A percentile compares a stretch with the other conserved stretches of the same genome.
Evolutionary conservation across 345 rosid species (phyloP).

Genomic region (Orychophragmus violaceus): DNA sequence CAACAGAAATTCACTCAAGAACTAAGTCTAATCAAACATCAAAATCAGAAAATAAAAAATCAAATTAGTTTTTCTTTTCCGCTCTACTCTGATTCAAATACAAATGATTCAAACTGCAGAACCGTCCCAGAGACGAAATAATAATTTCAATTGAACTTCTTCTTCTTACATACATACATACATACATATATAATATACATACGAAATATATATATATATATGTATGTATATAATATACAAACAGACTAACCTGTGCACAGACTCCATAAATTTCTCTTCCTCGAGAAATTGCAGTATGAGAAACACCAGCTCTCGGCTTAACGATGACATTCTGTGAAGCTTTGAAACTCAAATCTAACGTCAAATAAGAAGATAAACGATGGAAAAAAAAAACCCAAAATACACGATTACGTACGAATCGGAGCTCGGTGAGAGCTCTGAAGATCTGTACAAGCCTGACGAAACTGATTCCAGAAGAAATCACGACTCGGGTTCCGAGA

Average conservation of each 20-base stretch:
- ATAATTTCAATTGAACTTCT: not conserved
- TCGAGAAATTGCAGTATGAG: constrained; percentile 92
- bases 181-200: too few species aligned
- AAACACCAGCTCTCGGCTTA: constrained; percentile 87
- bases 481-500: constrained; percentile 43
- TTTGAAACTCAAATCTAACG: constrained; percentile 4
- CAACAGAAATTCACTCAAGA: too few species aligned
- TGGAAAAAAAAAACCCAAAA: too few species aligned
- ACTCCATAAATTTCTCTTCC: constrained; percentile 84
- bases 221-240: not conserved
- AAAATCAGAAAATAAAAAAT: not conserved
- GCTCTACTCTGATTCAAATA: constrained; percentile 7
- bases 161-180: too few species aligned
- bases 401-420: constrained; percentile 19
- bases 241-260: constrained; percentile 63
- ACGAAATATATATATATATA: too few species aligned
- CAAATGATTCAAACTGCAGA: not conserved
- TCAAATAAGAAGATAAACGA: not conserved
- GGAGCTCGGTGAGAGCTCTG: constrained; percentile 17
- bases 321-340: constrained; percentile 48
- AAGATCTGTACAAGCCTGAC: not conserved
- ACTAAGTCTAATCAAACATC: not conserved
- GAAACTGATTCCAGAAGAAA: not conserved
- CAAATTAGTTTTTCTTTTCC: not conserved
- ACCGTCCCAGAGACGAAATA: not conserved